Base-by-base conservation (phyloP, 805 yeast genomes). In the Hanseniaspora vineae region DNA sequence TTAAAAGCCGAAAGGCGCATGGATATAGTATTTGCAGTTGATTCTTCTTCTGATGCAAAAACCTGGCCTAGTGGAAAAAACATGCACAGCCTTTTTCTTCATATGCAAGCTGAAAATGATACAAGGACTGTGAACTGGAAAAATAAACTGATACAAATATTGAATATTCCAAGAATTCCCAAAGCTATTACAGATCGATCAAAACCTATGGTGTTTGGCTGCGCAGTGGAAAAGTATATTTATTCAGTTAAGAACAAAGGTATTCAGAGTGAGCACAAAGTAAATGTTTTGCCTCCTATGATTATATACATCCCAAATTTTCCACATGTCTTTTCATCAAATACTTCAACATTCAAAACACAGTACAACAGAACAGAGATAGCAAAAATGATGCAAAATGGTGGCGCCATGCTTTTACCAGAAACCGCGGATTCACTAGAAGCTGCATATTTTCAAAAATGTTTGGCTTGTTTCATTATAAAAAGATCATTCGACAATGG, bases 151-250 rank as follows among this genome's bases (percentile, higher is more conserved):
- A 55, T 40, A 14, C 54, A 8, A 78, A 53, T 49, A 81, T 80
- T 31, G 70, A 73, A 54, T 3, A 84, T 83, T 72, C 95, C 95
- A 12, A 77, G 83, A 55, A 90, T 87, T 48, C 95, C 95, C 12
- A 89, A 79, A 58, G 65, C 59, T 35, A 64, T 51, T 56, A 68
- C 52, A 81, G 83, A 51, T 69, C 85, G 52, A 81, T 85, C 23
- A 68, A 79, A 14, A 72, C 95, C 96, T 42, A 71, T 81, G 0
- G 87, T 86, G 67, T 87, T 87, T 59, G 96, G 96, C 32, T 86
- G 96, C 63, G 75, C 83, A 56, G 72, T 84, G 5, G 55, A 66
- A 33, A 33, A 33, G 6, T 33, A 33, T n/a, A 77, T 53, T 82
- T 83, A 0, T 1, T 83, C 84, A 58, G 66, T 80, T 58, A 76